phyloP scores from a whole-genome alignment of 2,329 filamentous ascomycete genomes.

The Gaeumannomyces sp. region DNA sequence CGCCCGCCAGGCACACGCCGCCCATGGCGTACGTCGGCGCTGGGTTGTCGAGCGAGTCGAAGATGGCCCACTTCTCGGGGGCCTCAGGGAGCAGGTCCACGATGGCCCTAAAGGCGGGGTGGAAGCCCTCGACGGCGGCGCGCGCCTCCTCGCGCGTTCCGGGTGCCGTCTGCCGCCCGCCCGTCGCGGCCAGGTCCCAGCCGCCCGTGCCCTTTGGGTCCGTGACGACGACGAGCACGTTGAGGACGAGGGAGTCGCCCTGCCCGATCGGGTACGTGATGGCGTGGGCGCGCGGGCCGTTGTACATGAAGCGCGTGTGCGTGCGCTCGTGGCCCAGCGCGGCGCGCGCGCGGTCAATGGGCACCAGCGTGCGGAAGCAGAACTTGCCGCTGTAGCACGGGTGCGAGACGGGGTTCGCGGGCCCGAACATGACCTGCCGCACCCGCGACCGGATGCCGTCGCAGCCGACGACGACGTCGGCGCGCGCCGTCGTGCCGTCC shows the following conservation, averaged over 20 bases:
- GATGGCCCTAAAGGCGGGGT: constrained; percentile 29
- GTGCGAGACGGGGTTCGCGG: constrained; percentile 34
- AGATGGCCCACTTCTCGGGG: constrained; percentile 50
- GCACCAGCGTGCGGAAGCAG: constrained; percentile 56
- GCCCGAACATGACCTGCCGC: constrained; percentile 45
- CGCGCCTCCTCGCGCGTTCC: constrained; percentile 34
- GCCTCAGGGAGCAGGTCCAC: constrained; percentile 39
- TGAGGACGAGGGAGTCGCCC: constrained; percentile 42
- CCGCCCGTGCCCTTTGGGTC: constrained; percentile 21
- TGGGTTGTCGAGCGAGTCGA: constrained; percentile 42
- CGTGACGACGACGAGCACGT: constrained; percentile 43
- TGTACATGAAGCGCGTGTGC: constrained; percentile 46
- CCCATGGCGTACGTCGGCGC: constrained; percentile 34
- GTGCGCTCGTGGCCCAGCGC: constrained; percentile 45
- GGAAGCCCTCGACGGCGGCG: constrained; percentile 35
- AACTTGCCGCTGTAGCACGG: constrained; percentile 51
- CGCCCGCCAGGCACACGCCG: constrained; percentile 43
- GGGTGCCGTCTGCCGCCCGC: constrained; percentile 25
- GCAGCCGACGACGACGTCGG: constrained; percentile 47
- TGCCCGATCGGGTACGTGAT: constrained; percentile 56
- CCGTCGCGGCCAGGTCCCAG: constrained; percentile 12
- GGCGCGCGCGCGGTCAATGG: constrained; percentile 48
- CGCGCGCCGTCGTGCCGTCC: constrained; percentile 18
- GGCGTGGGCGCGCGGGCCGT: constrained; percentile 50
- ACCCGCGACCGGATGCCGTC: constrained; percentile 58